These are phyloP conservation scores for Skeletonema costatum DNA, from an alignment of 108 stramenopile species.

Conservation along the genomic window DNA sequence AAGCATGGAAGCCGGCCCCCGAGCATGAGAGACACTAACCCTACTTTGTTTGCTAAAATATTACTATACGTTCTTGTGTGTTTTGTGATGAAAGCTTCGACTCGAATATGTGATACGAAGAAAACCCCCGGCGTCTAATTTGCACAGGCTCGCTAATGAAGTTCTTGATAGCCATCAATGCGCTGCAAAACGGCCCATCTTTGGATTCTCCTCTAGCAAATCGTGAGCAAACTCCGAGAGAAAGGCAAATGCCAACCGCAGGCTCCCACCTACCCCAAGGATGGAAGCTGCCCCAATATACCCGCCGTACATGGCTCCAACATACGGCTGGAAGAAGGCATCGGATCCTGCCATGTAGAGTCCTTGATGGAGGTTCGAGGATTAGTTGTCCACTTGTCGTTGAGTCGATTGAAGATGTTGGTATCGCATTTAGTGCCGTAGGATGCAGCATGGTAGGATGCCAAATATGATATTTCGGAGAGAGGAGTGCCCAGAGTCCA, in stretches of 20 bases:
- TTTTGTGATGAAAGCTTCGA: no score
- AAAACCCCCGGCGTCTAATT: not conserved
- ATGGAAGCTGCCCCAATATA: not conserved
- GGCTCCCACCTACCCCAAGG: slow-evolving; percentile 4
- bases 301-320: no score
- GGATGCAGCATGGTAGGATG: slow-evolving; percentile 42
- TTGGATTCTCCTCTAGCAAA: slow-evolving; percentile 21
- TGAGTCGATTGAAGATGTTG: slow-evolving; percentile 47
- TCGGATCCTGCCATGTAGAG: slow-evolving; percentile 54
- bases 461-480: slow-evolving; percentile 50
- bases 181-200: slow-evolving; percentile 14
- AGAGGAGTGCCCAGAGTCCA: slow-evolving; percentile 56
- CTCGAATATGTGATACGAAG: no score
- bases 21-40: no score
- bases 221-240: slow-evolving; percentile 12
- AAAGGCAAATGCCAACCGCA: slow-evolving; percentile 22
- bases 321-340: no score
- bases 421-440: slow-evolving; percentile 58
- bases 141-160: slow-evolving; percentile 20
- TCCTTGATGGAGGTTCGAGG: slow-evolving; percentile 50
- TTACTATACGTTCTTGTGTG: no score
- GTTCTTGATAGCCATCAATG: slow-evolving; percentile 16
- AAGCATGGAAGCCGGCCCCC: no score
- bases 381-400: slow-evolving; percentile 61
- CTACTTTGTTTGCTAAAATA: no score